Percentiles rank a stretch among this genome's conserved stretches.
Conservation (phyloP, 345 rosid species). For the Gossypium sturtianum region DNA sequence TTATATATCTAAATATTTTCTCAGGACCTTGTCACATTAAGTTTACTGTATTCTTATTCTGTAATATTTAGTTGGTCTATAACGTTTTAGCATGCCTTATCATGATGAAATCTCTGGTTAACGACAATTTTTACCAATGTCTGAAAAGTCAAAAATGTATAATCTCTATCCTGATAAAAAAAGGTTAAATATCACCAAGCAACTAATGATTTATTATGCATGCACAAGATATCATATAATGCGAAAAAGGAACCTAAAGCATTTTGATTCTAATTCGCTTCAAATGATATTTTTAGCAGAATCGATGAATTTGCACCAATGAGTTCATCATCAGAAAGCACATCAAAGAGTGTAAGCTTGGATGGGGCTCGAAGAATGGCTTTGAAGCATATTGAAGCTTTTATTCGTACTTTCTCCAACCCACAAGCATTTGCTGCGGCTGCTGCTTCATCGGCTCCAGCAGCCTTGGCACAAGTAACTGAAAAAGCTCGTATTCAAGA, state of each 20-base stretch:
- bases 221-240: neutral
- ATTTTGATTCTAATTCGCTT: neutral
- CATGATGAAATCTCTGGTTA: neutral
- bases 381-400: constrained; percentile 61
- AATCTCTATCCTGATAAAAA: neutral
- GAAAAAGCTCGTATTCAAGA: constrained; percentile 91
- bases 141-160: neutral
- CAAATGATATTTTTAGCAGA: constrained; percentile 33
- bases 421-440: constrained; percentile 65
- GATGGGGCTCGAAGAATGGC: constrained; percentile 80
- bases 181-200: neutral
- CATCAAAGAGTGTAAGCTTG: constrained; percentile 62
- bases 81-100: neutral
- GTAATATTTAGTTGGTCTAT: neutral
- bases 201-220: neutral
- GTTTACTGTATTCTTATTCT: neutral
- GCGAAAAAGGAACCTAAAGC: neutral
- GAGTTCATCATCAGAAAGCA: constrained; percentile 63
- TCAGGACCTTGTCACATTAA: neutral
- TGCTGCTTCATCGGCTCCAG: constrained; percentile 68
- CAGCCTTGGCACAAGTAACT: constrained; percentile 76
- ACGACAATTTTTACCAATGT: neutral
- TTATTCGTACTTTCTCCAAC: constrained; percentile 58
- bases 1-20: neutral
- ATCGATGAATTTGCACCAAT: constrained; percentile 63